Evolutionary conservation across 2,329 filamentous ascomycete species (phyloP).

Genomic region (Setomelanomma holmii): DNA sequence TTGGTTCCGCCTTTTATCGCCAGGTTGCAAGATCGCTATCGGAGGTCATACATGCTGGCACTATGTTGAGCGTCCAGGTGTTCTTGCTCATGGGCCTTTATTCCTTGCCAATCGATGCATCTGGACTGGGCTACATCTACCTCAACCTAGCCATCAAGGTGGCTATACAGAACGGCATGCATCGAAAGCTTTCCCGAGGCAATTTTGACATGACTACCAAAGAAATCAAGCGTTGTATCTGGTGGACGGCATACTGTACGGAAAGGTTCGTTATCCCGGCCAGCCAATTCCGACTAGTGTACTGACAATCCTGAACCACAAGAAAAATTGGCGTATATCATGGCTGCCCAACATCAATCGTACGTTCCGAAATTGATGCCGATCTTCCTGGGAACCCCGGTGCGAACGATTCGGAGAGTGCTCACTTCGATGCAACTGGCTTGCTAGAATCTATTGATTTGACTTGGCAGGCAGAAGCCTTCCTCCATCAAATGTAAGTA

Average conservation of each 20-base stretch:
- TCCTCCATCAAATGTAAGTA: slow-evolving; percentile 15
- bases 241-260: slow-evolving; percentile 22
- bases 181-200: slow-evolving; percentile 48
- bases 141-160: slow-evolving; percentile 63
- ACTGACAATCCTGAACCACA: neutral
- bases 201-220: slow-evolving; percentile 8
- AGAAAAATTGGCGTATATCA: slow-evolving; percentile 22
- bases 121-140: slow-evolving; percentile 65
- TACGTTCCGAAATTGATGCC: slow-evolving; percentile 15
- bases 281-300: neutral
- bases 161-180: slow-evolving; percentile 68
- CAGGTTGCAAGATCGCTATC: slow-evolving; percentile 62
- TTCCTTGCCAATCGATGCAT: slow-evolving; percentile 62
- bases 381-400: slow-evolving; percentile 9
- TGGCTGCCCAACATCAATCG: slow-evolving; percentile 18
- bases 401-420: neutral
- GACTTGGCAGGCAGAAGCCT: slow-evolving; percentile 11
- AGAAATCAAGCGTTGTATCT: slow-evolving; percentile 18
- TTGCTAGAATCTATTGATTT: slow-evolving; percentile 12
- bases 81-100: slow-evolving; percentile 65
- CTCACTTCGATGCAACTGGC: slow-evolving; percentile 5
- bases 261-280: slow-evolving; percentile 14
- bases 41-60: slow-evolving; percentile 64
- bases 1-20: slow-evolving; percentile 51
- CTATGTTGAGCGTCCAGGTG: slow-evolving; percentile 65